Conservation (phyloP, 306 rosid species). For the Vachellia pachyceras region DNA sequence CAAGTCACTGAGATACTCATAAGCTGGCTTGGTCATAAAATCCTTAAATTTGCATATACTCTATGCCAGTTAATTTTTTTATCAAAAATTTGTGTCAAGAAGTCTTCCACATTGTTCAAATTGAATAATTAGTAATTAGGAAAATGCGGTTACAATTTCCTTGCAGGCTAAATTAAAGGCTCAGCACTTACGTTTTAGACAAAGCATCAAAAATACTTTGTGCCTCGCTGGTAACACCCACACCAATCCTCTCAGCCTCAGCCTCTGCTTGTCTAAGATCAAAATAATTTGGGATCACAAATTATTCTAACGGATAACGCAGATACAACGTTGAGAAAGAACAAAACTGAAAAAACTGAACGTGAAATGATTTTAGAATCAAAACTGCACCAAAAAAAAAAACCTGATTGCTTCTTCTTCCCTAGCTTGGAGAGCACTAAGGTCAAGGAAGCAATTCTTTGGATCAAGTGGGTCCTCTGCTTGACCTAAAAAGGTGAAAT, state of each 20-base stretch:
- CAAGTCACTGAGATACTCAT: not conserved
- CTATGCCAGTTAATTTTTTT: not conserved
- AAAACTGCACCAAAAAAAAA: not conserved
- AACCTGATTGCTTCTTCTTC: slow-evolving; percentile 70
- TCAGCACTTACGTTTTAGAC: slow-evolving; percentile 66
- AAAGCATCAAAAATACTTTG: slow-evolving; percentile 73
- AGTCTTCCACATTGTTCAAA: not conserved
- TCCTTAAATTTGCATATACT: not conserved
- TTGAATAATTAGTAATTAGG: not conserved
- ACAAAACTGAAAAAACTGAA: not conserved
- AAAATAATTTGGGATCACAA: not conserved
- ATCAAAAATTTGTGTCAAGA: not conserved
- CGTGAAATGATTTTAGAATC: not conserved
- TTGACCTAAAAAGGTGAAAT: slow-evolving; percentile 53
- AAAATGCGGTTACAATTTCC: not conserved
- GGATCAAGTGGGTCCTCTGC: slow-evolving; percentile 65
- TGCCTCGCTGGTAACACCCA: slow-evolving; percentile 72
- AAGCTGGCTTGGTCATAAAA: not conserved
- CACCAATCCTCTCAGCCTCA: slow-evolving; percentile 73
- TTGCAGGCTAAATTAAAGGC: not conserved
- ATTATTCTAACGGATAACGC: not conserved
- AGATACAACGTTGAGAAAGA: not conserved
- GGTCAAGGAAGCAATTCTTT: slow-evolving; percentile 61
- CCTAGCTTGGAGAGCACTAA: slow-evolving; percentile 55
- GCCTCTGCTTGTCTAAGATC: slow-evolving; percentile 64